Evolutionary conservation across 495 filamentous ascomycete species (phyloP).

Genomic region (Pyronema omphalodes): DNA sequence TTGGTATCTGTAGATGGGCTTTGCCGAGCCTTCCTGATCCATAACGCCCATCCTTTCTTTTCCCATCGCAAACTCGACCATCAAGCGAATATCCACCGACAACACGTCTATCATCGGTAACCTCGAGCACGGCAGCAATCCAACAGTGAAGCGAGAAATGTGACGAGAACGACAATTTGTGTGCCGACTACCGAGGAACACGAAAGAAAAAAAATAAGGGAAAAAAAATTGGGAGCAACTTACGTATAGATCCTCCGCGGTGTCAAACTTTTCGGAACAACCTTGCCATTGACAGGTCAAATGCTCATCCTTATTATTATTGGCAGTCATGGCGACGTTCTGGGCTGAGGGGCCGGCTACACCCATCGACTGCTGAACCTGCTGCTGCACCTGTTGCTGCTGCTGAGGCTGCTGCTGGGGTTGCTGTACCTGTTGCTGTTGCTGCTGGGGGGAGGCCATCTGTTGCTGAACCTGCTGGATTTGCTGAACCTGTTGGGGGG

Average conservation of each 20-base stretch:
- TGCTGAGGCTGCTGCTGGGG: slow-evolving; percentile 10
- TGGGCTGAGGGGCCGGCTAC: slow-evolving; percentile 26
- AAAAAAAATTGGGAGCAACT: slow-evolving; percentile 28
- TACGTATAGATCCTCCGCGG: slow-evolving; percentile 80
- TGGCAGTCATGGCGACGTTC: slow-evolving; percentile 26
- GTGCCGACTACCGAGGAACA: background rate
- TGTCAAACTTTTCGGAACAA: slow-evolving; percentile 63
- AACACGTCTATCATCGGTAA: background rate
- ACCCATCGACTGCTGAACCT: background rate
- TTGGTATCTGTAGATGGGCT: slow-evolving; percentile 9
- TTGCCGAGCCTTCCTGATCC: slow-evolving; percentile 19
- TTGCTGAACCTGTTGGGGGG: background rate
- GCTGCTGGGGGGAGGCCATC: slow-evolving; percentile 10
- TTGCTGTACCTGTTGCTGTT: slow-evolving; percentile 9
- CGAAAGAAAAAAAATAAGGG: slow-evolving; percentile 10
- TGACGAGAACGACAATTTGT: too few species aligned
- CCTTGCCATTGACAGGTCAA: slow-evolving; percentile 72
- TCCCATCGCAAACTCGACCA: slow-evolving; percentile 9
- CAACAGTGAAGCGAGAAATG: too few species aligned
- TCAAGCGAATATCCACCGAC: background rate
- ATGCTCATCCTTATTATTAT: slow-evolving; percentile 35
- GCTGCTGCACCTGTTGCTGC: background rate
- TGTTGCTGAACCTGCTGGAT: slow-evolving; percentile 13
- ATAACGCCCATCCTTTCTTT: slow-evolving; percentile 6
- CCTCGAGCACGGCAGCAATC: background rate